Evolutionary conservation across 257 asterid species (phyloP), one percentile per base, ranked within the genome.

Genomic region (Solanum pennellii): DNA sequence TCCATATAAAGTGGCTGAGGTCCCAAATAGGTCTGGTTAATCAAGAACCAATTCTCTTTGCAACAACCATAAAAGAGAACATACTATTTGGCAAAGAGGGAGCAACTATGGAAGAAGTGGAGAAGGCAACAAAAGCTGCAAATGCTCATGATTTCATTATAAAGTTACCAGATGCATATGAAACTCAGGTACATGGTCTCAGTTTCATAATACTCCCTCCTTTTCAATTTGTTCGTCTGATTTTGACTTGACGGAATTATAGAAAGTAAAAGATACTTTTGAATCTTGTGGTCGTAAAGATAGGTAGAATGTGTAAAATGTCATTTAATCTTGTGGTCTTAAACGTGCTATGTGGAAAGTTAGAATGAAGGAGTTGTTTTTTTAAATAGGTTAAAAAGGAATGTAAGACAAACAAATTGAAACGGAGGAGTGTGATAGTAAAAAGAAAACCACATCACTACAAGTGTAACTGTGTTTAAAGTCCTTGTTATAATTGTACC

Each of bases 1-100:
- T 95, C 18, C 98, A 95, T 90, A 93, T 95, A 83, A 94, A 93
- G 86, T 95, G 98, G 98, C 33, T 94, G 88, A 93, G 98, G 82
- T 94, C 98, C 60, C 96, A 94, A 75, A 92, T 95, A 94, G 98
- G 98, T 16, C 88, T 95, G 88, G 98, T 95, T 42, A 95, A 93
- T 91, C 98, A 95, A 91, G 98, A 95, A 84, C 98, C 98, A 12
- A 91, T 95, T 83, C 95, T 95, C 42, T 95, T 95, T 77, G 98
- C 98, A 84, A 95, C 98, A 76, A 90, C 98, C 35, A 93, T 95
- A 37, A 91, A 89, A 87, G 96, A 95, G 77, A 95, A 95, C 73
- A 94, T 95, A 88, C 33, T 95, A 35, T 93, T 95, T 29, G 98
- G 98, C 25, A 94, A 92, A 75, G 98, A 95, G 37, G 96, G 93